Evolutionary conservation across 2,329 filamentous ascomycete species (phyloP).

Genomic region (Bertia moriformis): DNA sequence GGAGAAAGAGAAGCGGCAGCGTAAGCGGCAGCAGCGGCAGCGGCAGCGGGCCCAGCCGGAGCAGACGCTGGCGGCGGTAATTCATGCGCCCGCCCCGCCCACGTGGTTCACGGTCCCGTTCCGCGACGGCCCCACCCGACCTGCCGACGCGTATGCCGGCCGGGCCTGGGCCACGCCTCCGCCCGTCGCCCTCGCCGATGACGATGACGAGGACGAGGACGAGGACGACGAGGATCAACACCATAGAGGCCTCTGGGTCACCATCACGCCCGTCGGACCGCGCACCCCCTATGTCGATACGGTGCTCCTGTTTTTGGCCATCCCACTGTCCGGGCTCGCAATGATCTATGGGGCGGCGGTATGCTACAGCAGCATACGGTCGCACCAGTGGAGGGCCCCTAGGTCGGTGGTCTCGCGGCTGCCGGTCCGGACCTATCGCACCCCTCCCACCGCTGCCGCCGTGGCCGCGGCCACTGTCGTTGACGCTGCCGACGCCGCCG

Average conservation of each 20-base stretch:
- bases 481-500: neutral
- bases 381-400: slow-evolving; percentile 86
- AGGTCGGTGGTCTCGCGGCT: slow-evolving; percentile 89
- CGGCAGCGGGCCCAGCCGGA: too few species aligned
- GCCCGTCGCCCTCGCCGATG: too few species aligned
- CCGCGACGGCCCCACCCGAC: too few species aligned
- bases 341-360: slow-evolving; percentile 84
- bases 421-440: slow-evolving; percentile 91
- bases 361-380: slow-evolving; percentile 72
- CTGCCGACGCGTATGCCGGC: too few species aligned
- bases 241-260: slow-evolving; percentile 91
- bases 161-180: too few species aligned
- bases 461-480: slow-evolving; percentile 72
- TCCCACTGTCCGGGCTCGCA: slow-evolving; percentile 78
- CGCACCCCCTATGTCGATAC: slow-evolving; percentile 92
- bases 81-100: too few species aligned
- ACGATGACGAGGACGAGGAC: too few species aligned
- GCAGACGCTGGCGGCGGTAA: too few species aligned
- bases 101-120: too few species aligned
- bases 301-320: slow-evolving; percentile 87
- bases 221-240: too few species aligned
- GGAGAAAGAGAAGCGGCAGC: too few species aligned
- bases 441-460: slow-evolving; percentile 17
- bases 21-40: too few species aligned
- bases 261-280: slow-evolving; percentile 77